Base-by-base conservation (phyloP, 2,329 filamentous ascomycete genomes). In the Colletotrichum brevisporum region DNA sequence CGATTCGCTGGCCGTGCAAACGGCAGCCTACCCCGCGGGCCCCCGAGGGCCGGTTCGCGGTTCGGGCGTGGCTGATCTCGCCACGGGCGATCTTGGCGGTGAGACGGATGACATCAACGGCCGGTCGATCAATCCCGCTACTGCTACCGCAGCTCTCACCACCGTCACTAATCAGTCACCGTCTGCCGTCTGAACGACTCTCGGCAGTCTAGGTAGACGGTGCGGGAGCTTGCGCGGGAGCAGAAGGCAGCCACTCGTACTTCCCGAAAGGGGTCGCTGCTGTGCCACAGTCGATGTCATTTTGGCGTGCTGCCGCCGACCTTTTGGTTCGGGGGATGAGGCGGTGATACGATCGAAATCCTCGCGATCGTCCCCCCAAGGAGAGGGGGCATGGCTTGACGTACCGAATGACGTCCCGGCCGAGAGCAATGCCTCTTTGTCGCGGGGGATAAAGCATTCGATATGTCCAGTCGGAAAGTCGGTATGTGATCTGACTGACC, bases 271-370 rank as follows among this genome's bases (percentile, higher is more conserved):
- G 50, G 54, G 36, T 24, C 10, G 26, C 12, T 60, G 62, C 62
- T 69, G 62, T 52, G 62, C 66, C 66, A 52, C 66, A 51, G 21
- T 39, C 54, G 43, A 69, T 69, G 62, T 69, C 66, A 69, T 69
- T 57, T 51, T 16, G 21, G 31, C 24, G 18, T 31, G 31, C 31
- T 52, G 27, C n/a, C n/a, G n/a, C n/a, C 27, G 27, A 31, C 21
- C 4, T 16, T 27, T 43, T 43, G 26, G 39, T 8, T 41, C 53
- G 41, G 39, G n/a, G 39, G 45, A 4, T 47, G 61, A 55, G 66
- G 55, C 55, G 18, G 50, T 47, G 50, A 55, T 36, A 24, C 21
- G 18, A 41, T 41, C 9, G 15, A 18, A 16, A 18, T 18, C 21
- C n/a, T 13, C 24, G 36, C 50, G 48, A 58, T 51, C 31, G 50